These are phyloP conservation scores for Cordyceps farinosa DNA, from an alignment of 2,329 filamentous ascomycete species.

Conservation along the genomic window DNA sequence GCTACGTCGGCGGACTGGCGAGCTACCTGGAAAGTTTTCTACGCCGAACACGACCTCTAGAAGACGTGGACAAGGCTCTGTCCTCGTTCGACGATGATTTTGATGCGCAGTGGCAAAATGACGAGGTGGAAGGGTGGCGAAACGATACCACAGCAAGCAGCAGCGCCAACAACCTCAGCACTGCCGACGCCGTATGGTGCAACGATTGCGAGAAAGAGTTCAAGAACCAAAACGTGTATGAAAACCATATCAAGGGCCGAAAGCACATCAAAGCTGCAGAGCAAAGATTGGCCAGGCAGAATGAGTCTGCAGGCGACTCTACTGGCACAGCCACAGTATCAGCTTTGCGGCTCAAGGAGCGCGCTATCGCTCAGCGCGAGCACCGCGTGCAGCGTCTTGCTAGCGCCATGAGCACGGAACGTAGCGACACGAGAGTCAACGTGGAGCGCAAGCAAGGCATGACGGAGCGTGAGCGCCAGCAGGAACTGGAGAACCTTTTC, in stretches of 20 bases:
- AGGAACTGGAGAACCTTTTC: constrained; percentile 87
- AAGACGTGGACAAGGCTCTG: constrained; percentile 79
- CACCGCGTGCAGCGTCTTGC: constrained; percentile 76
- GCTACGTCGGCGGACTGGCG: constrained; percentile 76
- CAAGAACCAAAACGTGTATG: constrained; percentile 92
- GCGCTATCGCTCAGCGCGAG: constrained; percentile 85
- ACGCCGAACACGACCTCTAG: constrained; percentile 76
- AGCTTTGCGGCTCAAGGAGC: constrained; percentile 71
- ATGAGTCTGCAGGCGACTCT: constrained; percentile 33
- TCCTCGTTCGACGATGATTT: constrained; percentile 78
- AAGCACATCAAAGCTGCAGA: constrained; percentile 87
- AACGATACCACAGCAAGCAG: constrained; percentile 44
- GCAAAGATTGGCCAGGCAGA: constrained; percentile 50
- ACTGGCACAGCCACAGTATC: constrained; percentile 32
- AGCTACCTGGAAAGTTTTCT: constrained; percentile 87
- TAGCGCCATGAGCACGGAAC: constrained; percentile 78
- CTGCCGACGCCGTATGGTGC: constrained; percentile 75
- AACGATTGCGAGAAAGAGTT: constrained; percentile 91
- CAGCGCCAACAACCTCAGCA: constrained; percentile 28
- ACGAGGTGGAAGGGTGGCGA: constrained; percentile 77
- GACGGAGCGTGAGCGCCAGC: constrained; percentile 92
- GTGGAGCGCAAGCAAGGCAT: constrained; percentile 96
- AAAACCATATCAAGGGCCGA: constrained; percentile 80
- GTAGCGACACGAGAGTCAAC: constrained; percentile 86
- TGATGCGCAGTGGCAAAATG: constrained; percentile 73